phyloP scores from a whole-genome alignment of 352 stramenopile genomes.

The Albugo candida region DNA sequence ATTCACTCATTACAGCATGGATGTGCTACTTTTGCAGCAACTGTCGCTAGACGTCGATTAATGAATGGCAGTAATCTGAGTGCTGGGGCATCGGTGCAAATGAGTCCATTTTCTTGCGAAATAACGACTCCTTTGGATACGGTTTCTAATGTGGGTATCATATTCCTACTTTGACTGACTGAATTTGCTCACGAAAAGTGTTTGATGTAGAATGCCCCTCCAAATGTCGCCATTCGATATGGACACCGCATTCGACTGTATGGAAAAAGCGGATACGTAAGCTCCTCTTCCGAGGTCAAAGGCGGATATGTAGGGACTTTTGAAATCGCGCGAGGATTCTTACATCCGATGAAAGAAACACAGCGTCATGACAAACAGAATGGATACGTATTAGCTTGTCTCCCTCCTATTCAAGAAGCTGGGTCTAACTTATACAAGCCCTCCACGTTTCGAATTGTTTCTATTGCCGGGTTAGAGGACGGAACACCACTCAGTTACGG shows the following conservation, averaged over 20 bases:
- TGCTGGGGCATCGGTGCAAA: no score
- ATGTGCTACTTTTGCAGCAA: no score
- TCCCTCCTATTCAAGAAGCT: slow-evolving; percentile 26
- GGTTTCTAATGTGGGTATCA: slow-evolving; percentile 7
- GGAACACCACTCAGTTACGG: slow-evolving; percentile 60
- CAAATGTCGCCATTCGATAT: slow-evolving; percentile 45
- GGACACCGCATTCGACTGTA: slow-evolving; percentile 49
- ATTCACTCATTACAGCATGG: no score
- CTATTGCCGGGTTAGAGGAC: slow-evolving; percentile 24
- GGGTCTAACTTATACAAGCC: slow-evolving; percentile 20
- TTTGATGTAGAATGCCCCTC: slow-evolving; percentile 19
- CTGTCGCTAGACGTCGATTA: no score
- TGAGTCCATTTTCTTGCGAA: no score
- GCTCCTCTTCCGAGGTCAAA: neutral
- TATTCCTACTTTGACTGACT: neutral
- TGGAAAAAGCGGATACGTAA: slow-evolving; percentile 33
- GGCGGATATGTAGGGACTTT: slow-evolving; percentile 60
- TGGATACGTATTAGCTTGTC: slow-evolving; percentile 37
- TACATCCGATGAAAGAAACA: slow-evolving; percentile 32
- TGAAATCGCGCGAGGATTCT: slow-evolving; percentile 27
- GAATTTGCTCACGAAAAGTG: neutral
- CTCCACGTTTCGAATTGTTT: slow-evolving; percentile 48
- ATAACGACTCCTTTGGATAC: slow-evolving; percentile 2
- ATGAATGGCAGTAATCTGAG: no score
- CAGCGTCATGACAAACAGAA: slow-evolving; percentile 12